These are phyloP conservation scores for Dentiscutata heterogama DNA, from an alignment of 371 early-diverging fungal species.

Conservation along the genomic window DNA sequence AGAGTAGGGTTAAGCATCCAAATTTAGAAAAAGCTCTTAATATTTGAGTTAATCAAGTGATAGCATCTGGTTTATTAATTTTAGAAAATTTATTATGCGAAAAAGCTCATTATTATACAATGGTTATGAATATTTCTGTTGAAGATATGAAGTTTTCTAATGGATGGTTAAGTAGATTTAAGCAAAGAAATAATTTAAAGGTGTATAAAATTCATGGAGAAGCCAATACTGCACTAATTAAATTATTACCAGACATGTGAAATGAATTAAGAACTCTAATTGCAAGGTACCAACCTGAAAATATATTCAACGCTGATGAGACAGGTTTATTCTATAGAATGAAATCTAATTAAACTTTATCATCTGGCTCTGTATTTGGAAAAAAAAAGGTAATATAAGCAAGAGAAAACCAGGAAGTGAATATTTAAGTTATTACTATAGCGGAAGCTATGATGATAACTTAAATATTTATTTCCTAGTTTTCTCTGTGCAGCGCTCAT, in stretches of 20 bases:
- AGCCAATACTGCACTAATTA: slow-evolving; percentile 14
- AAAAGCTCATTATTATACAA: neutral
- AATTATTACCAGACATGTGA: neutral
- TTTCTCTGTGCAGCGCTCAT: no score
- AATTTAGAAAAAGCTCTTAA: neutral
- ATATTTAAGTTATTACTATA: no score
- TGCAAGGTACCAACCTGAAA: slow-evolving; percentile 1
- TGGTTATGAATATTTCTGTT: neutral
- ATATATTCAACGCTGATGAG: slow-evolving; percentile 42
- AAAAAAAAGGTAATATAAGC: neutral
- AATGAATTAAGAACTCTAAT: slow-evolving; percentile 2
- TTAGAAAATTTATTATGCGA: neutral
- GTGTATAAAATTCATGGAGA: neutral
- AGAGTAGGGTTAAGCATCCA: neutral
- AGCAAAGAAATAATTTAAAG: neutral
- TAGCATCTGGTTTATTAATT: neutral
- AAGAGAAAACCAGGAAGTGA: no score
- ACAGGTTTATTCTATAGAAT: slow-evolving; percentile 33
- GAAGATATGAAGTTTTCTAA: neutral
- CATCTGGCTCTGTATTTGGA: neutral
- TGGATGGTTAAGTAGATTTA: neutral
- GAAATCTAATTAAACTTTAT: slow-evolving; percentile 9
- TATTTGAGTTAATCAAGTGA: neutral
- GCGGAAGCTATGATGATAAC: no score
- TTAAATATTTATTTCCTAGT: no score